Base-by-base conservation (phyloP, 2,329 filamentous ascomycete genomes). In the Neurospora crassa region DNA sequence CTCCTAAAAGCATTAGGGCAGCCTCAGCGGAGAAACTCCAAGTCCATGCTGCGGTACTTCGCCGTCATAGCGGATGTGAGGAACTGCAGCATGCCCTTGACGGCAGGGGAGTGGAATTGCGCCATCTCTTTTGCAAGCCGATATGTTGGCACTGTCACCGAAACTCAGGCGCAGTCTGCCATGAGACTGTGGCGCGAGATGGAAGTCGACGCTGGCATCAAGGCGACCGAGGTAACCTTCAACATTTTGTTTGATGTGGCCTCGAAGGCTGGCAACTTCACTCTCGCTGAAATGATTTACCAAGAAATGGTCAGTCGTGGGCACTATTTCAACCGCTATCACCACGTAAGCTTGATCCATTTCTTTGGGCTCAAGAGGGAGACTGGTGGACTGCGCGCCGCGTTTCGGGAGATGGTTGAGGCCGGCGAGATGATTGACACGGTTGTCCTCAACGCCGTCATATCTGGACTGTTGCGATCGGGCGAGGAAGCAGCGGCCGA, bases 241-340 rank as follows among this genome's bases (percentile, higher is more conserved):
- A 97, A 96, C 78, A 91, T 97, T 67, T 86, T 99, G 14, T 97
- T 97, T 76, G 92, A 97, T 78, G 87, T 93, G 12, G 93, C 96
- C 1, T 88, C 93, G 75, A 96, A 96, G 79, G 89, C 93, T 0
- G 92, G 92, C 47, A 96, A 96, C 77, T 97, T 92, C 75, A 84
- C 85, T 0, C 87, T 98, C 29, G 94, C 94, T 3, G 92, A 97
- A 76, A 92, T 93, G 82, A 88, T 98, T 12, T 89, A 94, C 76
- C 85, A 88, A 71, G 94, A 98, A 81, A 94, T 98, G 90, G 83
- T 86, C 68, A 82, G 79, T 16, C 90, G 96, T 40, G 87, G 88
- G 0, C 82, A 95, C 69, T 79, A 83, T 14, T 90, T 91, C 76
- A 92, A 92, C 76, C 91, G 95, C 18, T 94, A 91, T 78, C 93